phyloP scores from a whole-genome alignment of 2,329 filamentous ascomycete species.

The Fusarium sp. region DNA sequence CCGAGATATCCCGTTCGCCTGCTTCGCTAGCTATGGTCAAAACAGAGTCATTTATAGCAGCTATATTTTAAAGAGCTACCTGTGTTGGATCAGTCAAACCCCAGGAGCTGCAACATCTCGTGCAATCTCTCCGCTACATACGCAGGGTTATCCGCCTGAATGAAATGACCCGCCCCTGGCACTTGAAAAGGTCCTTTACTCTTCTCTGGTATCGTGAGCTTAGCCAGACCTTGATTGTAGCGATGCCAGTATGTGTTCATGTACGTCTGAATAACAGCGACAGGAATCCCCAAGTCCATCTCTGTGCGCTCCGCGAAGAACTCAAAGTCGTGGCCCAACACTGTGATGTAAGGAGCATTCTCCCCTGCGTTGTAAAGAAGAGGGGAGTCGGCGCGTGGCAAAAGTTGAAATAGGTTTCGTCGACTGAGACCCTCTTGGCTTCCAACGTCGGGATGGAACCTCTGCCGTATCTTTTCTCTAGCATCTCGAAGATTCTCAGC shows the following conservation, averaged over 20 bases:
- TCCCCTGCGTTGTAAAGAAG: background rate
- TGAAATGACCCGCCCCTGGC: conserved; percentile 40
- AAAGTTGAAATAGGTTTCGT: conserved; percentile 31
- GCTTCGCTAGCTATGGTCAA: background rate
- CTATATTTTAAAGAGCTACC: background rate
- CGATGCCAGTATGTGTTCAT: conserved; percentile 61
- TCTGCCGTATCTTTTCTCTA: conserved; percentile 15
- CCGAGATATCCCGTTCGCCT: background rate
- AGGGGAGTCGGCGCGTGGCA: conserved; percentile 28
- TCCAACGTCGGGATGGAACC: conserved; percentile 36
- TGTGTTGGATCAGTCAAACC: background rate
- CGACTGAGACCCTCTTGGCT: conserved; percentile 36
- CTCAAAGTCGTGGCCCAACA: conserved; percentile 39
- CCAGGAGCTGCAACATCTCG: conserved; percentile 13
- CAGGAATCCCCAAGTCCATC: conserved; percentile 4
- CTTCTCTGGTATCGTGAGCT: conserved; percentile 52
- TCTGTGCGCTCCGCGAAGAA: conserved; percentile 24
- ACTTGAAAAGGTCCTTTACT: conserved; percentile 45
- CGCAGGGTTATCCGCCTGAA: conserved; percentile 61
- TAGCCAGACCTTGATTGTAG: conserved; percentile 61
- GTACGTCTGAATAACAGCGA: conserved; percentile 56
- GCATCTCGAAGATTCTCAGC: conserved; percentile 15
- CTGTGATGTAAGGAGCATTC: conserved; percentile 28
- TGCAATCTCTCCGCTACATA: conserved; percentile 49
- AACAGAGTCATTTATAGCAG: background rate